Evolutionary conservation across 805 yeast species (phyloP), one percentile per base, ranked within the genome.

Genomic region (Torulaspora indica): DNA sequence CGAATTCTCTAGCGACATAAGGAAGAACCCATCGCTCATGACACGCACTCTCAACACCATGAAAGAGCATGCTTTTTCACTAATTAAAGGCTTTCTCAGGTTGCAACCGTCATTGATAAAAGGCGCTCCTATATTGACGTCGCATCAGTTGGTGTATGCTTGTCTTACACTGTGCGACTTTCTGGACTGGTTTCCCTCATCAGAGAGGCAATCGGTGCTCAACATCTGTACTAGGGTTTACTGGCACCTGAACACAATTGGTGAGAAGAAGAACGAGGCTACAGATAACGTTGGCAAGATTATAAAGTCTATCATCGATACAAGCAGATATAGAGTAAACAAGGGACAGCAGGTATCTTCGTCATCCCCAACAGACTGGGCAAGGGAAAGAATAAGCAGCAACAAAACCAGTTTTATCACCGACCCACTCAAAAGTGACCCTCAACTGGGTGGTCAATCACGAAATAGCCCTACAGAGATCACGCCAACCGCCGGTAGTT

Each of bases 271-370:
- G 53, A 77, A 76, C 50, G 82, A 78, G 55, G 80, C 79, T 2
- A 77, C 82, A 0, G 80, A 75, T 45, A 76, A 79, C 4, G 78
- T 79, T 30, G 81, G 82, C 2, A 71, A 71, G 41, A 74, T 79
- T 38, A 73, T 79, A 38, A 73, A 72, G 51, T 69, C 73, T 22
- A 59, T 79, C 22, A 76, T 77, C 22, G 79, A 75, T 40, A 60
- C 67, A 2, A 72, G 76, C 7, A 66, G 61, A 44, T 58, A 56
- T 30, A 47, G 56, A 32, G 54, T 52, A 5, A 40, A 52, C 41
- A 43, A 36, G 12, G 31, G 28, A 20, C 25, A 15, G 8, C 40
- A 9, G 13, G 13, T 10, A 17, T 33, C 27, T 8, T 14, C 14
- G 17, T 23, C 4, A 13, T 14, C 25, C 18, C 8, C 34, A 3